Conservation (phyloP, 129 eudicot genomes). For the Erigeron canadensis region DNA sequence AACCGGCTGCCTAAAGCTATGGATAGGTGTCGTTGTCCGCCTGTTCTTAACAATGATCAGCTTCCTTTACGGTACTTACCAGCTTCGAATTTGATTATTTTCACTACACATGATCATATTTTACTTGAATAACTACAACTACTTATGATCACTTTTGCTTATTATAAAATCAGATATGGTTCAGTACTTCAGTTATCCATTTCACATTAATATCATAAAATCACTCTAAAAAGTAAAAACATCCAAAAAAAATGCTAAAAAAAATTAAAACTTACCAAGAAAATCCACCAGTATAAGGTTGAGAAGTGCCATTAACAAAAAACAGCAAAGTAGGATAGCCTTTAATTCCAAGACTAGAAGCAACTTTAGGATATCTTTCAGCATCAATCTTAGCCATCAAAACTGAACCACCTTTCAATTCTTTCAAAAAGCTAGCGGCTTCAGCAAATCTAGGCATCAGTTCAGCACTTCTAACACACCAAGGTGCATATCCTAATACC, state of each 20-base stretch:
- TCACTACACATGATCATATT: neutral
- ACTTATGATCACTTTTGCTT: no score
- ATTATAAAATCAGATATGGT: neutral
- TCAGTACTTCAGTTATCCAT: neutral
- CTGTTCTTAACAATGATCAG: neutral
- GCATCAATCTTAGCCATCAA: slow-evolving; percentile 77
- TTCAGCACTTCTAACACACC: slow-evolving; percentile 90
- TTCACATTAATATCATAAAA: neutral
- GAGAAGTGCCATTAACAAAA: slow-evolving; percentile 71
- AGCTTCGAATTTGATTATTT: neutral
- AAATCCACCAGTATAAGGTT: slow-evolving; percentile 78
- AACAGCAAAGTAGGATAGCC: slow-evolving; percentile 85
- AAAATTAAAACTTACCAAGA: slow-evolving; percentile 48
- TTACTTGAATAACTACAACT: no score
- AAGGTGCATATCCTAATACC: slow-evolving; percentile 87
- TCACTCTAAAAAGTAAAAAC: neutral
- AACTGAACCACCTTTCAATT: slow-evolving; percentile 39
- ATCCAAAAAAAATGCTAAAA: neutral
- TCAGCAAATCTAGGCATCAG: slow-evolving; percentile 93
- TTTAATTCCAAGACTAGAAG: slow-evolving; percentile 75
- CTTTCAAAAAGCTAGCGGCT: slow-evolving; percentile 67
- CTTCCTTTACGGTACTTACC: neutral
- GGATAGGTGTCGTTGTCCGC: neutral
- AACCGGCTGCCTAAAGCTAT: neutral
- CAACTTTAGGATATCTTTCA: slow-evolving; percentile 71